Evolutionary conservation across 73 alveolate genomes (phyloP).

Genomic region (Paramecium primaurelia): DNA sequence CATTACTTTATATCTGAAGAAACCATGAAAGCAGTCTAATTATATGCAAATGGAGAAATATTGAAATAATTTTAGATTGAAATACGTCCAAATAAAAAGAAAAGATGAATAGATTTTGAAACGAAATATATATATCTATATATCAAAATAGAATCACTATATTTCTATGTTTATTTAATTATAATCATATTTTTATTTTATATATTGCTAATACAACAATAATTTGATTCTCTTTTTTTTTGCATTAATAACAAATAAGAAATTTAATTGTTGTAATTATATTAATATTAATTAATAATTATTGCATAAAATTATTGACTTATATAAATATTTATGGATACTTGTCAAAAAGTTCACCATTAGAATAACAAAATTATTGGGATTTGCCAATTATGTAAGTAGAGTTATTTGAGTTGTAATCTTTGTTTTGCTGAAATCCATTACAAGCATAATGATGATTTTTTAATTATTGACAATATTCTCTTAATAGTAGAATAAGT

Average conservation of each 20-base stretch:
- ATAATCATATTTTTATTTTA: no score
- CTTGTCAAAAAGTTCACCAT: neutral
- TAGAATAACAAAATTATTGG: neutral
- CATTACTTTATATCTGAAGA: neutral
- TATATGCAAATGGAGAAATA: conserved; percentile 25
- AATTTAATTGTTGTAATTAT: no score
- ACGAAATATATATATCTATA: neutral
- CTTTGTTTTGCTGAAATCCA: neutral
- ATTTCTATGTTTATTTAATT: no score
- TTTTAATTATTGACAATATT: neutral
- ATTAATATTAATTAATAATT: no score
- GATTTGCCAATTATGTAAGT: neutral
- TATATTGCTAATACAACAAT: neutral
- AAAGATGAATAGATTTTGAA: neutral
- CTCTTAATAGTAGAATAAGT: neutral
- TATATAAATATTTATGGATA: no score
- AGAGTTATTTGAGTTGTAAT: neutral
- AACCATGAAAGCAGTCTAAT: conserved; percentile 15
- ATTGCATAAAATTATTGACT: no score
- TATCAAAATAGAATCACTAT: neutral
- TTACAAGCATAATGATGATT: neutral
- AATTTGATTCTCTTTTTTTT: no score
- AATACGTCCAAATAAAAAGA: conserved; percentile 20
- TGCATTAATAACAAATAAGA: no score
- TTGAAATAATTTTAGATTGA: neutral